Evolutionary conservation across 75 land plant species (phyloP).

Genomic region (Picea glauca): DNA sequence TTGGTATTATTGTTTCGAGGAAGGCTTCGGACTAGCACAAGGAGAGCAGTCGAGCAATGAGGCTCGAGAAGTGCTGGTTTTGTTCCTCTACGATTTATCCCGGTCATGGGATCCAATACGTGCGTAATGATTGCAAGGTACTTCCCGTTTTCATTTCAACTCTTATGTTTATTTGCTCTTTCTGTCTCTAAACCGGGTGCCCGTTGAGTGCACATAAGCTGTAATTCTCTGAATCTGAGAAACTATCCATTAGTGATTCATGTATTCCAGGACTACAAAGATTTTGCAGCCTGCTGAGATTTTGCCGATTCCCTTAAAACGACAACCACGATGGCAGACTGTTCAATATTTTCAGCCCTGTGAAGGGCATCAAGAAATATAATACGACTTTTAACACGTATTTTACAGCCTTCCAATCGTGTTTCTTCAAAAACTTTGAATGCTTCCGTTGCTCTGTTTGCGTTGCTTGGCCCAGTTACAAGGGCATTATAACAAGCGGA

Average conservation of each 20-base stretch:
- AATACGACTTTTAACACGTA: slow-evolving; percentile 46
- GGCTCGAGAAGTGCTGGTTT: slow-evolving; percentile 85
- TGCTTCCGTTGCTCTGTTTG: slow-evolving; percentile 47
- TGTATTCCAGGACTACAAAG: slow-evolving; percentile 6
- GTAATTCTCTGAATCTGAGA: no score
- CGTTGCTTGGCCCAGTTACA: slow-evolving; percentile 53
- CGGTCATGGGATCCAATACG: slow-evolving; percentile 71
- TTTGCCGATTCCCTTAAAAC: slow-evolving; percentile 58
- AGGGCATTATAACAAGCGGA: slow-evolving; percentile 50
- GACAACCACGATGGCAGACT: slow-evolving; percentile 63
- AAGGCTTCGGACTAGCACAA: background rate
- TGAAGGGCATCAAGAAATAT: slow-evolving; percentile 58
- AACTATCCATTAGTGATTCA: no score
- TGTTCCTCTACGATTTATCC: slow-evolving; percentile 76
- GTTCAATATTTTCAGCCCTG: slow-evolving; percentile 52
- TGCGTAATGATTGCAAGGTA: slow-evolving; percentile 75
- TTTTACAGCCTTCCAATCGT: slow-evolving; percentile 39
- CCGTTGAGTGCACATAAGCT: no score
- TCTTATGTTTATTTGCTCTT: no score
- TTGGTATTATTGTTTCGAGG: no score
- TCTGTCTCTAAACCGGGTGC: no score
- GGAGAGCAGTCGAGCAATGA: slow-evolving; percentile 25
- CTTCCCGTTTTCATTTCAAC: background rate
- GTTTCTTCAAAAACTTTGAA: slow-evolving; percentile 53
- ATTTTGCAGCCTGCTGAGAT: slow-evolving; percentile 51